These are phyloP conservation scores for Inonotus hispidus DNA, from an alignment of 1,284 basidiomycete genomes.

Conservation along the genomic window DNA sequence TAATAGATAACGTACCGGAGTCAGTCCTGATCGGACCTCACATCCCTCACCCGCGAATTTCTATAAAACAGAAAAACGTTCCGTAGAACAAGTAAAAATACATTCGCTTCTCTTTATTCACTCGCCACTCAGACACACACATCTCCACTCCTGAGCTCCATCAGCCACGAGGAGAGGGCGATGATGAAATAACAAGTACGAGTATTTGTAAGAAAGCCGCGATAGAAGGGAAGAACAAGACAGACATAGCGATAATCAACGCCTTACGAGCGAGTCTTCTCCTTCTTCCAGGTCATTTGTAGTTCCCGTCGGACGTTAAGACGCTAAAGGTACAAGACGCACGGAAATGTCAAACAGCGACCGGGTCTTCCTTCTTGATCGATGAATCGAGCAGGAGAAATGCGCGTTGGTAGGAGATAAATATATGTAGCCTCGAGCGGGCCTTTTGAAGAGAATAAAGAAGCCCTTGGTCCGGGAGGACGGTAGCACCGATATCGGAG, in stretches of 20 bases:
- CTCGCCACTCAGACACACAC: not conserved
- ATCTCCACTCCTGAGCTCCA: not conserved
- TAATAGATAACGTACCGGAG: not conserved
- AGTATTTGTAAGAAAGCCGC: not conserved
- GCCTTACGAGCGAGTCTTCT: constrained; percentile 2
- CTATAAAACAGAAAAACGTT: not conserved
- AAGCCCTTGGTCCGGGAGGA: not conserved
- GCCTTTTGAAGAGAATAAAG: not conserved
- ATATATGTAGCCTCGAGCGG: not conserved
- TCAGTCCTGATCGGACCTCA: constrained; percentile 5
- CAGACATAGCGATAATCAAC: constrained; percentile 9
- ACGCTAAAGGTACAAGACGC: not conserved
- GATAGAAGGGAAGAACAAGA: not conserved
- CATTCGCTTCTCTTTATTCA: not conserved
- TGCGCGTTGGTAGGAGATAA: not conserved
- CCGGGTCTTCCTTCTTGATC: not conserved
- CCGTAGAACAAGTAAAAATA: not conserved
- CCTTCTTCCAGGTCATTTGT: not conserved
- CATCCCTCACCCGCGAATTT: not conserved
- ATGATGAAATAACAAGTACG: not conserved
- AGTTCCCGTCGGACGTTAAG: not conserved
- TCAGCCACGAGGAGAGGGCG: not conserved
- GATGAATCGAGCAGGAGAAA: not conserved
- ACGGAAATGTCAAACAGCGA: not conserved
- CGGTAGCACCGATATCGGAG: not conserved